Evolutionary conservation across 2,329 filamentous ascomycete genomes (phyloP), one percentile per base, ranked within the genome.

Genomic region (Tolypocladium cylindrosporum): DNA sequence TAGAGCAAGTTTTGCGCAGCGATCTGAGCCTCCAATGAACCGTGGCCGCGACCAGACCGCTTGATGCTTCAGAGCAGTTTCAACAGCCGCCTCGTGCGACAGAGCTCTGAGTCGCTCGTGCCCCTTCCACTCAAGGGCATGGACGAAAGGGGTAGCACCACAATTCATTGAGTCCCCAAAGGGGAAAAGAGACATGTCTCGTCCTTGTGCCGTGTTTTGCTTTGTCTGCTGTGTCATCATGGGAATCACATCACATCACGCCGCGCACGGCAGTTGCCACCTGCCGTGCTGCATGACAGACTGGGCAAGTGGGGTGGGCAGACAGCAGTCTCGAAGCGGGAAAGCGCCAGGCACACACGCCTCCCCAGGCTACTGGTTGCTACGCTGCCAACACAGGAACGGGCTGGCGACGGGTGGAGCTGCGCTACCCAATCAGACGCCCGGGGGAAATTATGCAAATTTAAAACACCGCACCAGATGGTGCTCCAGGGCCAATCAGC

Each of bases 371-470:
- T 36, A 6, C 27, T 31, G 27, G 27, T 6, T 31, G 27, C 27
- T 34, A 53, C n/a, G 16, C 21, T 31, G 37, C 51, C 51, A 31
- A 50, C 43, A 24, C 43, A 50, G 43, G 43, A 50, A 50, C 43
- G 42, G 42, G 42, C 27, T 19, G 13, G 51, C n/a, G 31, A 37
- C 14, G 19, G 27, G 21, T n/a, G 41, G 54, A n/a, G 55, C 55
- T 36, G 7, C 2, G 2, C 19, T 3, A 24, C 37, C 62, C 61
- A 62, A 62, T 62, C 59, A 61, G 55, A 42, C 51, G 59, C 57
- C 45, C 50, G 55, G 55, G 55, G 62, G 65, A 69, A 61, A 68
- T 68, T 68, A 60, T 67, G 61, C 65, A 69, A 69, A 68, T 69
- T 61, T 69, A 65, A 65, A 59, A 61, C 31, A 52, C 9, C 31